These are phyloP conservation scores for Hypoxylon crocopeplum DNA, from an alignment of 495 filamentous ascomycete species.

Conservation along the genomic window DNA sequence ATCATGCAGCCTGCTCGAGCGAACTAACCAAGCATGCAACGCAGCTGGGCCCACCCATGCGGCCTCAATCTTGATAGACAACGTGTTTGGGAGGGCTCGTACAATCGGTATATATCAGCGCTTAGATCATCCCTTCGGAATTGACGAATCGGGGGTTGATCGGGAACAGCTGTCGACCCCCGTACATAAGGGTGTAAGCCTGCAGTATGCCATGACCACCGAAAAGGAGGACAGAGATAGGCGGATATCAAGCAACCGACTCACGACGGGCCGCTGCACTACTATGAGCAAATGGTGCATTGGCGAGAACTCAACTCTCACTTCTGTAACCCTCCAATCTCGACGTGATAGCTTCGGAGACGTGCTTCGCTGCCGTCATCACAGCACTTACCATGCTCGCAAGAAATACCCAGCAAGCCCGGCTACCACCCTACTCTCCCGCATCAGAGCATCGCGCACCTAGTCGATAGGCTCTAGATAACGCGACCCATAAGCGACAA, in stretches of 20 bases:
- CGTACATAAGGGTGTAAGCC: constrained; percentile 11
- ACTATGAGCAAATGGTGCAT: constrained; percentile 29
- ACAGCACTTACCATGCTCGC: constrained; percentile 1
- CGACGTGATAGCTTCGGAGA: background rate
- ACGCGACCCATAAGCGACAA: constrained; percentile 7
- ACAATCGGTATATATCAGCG: constrained; percentile 14
- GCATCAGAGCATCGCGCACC: constrained; percentile 2
- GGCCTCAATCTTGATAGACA: constrained; percentile 30
- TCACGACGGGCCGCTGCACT: constrained; percentile 5
- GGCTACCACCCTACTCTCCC: constrained; percentile 9
- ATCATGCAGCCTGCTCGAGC: constrained; percentile 18
- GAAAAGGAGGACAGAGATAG: constrained; percentile 11
- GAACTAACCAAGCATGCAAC: constrained; percentile 15
- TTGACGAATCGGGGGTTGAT: constrained; percentile 33
- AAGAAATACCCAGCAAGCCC: constrained; percentile 8
- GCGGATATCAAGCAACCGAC: constrained; percentile 12
- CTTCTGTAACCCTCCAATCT: constrained; percentile 9
- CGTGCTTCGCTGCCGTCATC: background rate
- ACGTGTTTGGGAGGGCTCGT: constrained; percentile 19
- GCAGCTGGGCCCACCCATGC: background rate
- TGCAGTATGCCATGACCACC: constrained; percentile 6
- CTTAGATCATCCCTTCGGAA: constrained; percentile 21
- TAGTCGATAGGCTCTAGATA: constrained; percentile 31
- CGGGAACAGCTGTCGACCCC: constrained; percentile 14
- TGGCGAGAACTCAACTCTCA: constrained; percentile 4